A percentile compares a stretch with the other conserved stretches of the same genome.
Evolutionary conservation across 495 filamentous ascomycete species (phyloP).

Genomic region (Echria macrotheca): DNA sequence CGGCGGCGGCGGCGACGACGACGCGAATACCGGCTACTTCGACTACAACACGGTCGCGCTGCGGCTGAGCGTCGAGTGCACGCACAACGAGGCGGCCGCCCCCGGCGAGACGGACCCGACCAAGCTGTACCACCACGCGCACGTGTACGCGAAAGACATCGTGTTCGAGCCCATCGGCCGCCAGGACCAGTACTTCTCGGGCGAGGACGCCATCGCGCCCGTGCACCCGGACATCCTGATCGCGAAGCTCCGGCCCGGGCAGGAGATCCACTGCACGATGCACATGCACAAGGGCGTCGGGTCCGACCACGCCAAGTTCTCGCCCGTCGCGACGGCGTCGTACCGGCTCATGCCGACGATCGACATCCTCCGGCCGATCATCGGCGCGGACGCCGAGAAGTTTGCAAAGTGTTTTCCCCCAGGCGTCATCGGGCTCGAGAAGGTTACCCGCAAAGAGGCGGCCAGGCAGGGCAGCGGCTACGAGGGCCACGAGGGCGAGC

Average conservation of each 20-base stretch:
- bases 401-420: conserved; percentile 85
- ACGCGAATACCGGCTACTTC: conserved; percentile 40
- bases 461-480: conserved; percentile 55
- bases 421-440: conserved; percentile 79
- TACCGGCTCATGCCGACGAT: conserved; percentile 90
- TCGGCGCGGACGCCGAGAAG: conserved; percentile 80
- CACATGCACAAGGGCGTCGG: conserved; percentile 93
- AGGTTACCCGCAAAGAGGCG: conserved; percentile 63
- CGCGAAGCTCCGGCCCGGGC: conserved; percentile 88
- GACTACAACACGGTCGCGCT: conserved; percentile 81
- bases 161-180: conserved; percentile 66
- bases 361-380: conserved; percentile 70
- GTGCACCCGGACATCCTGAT: conserved; percentile 91
- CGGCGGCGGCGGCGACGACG: conserved; percentile 27
- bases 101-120: conserved; percentile 69
- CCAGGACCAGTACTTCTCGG: conserved; percentile 63
- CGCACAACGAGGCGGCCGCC: conserved; percentile 63
- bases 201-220: conserved; percentile 59
- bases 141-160: conserved; percentile 82
- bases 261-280: conserved; percentile 75
- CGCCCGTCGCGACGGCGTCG: conserved; percentile 87
- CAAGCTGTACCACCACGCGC: conserved; percentile 76
- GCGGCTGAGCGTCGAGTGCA: conserved; percentile 67
- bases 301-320: conserved; percentile 95
- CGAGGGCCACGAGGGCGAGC: conserved; percentile 65